Base-by-base conservation (phyloP, 768 basidiomycete species). In the Agrocybe pediades region DNA sequence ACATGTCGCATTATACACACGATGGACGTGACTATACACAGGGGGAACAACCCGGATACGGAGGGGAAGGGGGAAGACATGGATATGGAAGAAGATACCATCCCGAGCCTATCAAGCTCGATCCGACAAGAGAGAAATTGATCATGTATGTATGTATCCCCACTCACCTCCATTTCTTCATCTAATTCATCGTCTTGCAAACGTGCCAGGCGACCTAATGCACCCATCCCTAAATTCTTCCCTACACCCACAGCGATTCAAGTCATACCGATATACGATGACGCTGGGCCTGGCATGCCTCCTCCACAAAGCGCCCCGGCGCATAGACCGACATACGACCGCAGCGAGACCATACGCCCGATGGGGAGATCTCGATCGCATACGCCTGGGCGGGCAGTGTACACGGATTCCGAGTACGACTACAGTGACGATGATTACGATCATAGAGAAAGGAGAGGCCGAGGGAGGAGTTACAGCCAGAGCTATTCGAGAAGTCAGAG, bases 201-300 rank as follows among this genome's bases (percentile, higher is more conserved):
- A 21, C 1, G 9, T 30, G 25, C 13, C 43, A 66, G 65, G 23
- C 54, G 56, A 25, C 65, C 65, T 36, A 51, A 62, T 52, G 62
- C 60, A 20, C 62, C 59, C 20, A 48, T 66, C 33, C 65, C 65
- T 9, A 55, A 56, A 61, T 67, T 67, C 36, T 61, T 59, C 46
- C 65, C 65, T 13, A 53, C 54, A 1, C 65, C 65, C 15, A 55
- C 53, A 29, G 63, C 60, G 17, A 52, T 67, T 17, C 62, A 63
- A 59, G 55, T 67, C 13, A 62, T 57, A 1, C 65, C 65, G 2
- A 59, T 67, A 40, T 67, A 67, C 45, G 63, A 67, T 19, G 54
- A 49, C 26, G 26, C 21, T 9, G 41, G n/a, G n/a, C n/a, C n/a
- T n/a, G n/a, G n/a, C n/a, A n/a, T n/a, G n/a, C n/a, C n/a, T n/a